These are phyloP conservation scores for Xylaria sp. DNA, from an alignment of 2,329 filamentous ascomycete species.

Conservation along the genomic window DNA sequence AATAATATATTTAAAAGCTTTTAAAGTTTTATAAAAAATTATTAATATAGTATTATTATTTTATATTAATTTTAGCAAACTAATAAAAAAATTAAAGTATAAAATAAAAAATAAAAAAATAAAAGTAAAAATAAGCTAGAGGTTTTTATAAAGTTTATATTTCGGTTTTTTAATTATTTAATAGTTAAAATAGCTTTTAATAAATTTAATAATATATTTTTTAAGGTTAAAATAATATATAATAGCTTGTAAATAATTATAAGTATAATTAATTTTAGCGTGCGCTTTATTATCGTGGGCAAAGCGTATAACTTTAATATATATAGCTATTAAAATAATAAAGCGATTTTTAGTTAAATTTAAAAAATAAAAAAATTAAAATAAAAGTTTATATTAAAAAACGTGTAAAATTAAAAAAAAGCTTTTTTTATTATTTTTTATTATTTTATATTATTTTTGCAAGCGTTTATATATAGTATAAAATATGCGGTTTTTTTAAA, in stretches of 20 bases:
- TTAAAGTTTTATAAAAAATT: slow-evolving; percentile 8
- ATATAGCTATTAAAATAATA: neutral
- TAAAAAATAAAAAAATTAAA: neutral
- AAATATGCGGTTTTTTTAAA: neutral
- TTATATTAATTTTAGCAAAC: neutral
- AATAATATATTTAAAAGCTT: slow-evolving; percentile 8
- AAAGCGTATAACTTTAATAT: neutral
- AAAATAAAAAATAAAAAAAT: neutral
- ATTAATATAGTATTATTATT: neutral
- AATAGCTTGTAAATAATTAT: slow-evolving; percentile 5
- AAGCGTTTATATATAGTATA: slow-evolving; percentile 9
- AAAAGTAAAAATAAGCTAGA: neutral
- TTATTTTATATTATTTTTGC: slow-evolving; percentile 3
- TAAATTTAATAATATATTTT: neutral
- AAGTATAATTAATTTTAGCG: neutral
- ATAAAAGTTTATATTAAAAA: slow-evolving; percentile 2
- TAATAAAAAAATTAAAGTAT: slow-evolving; percentile 6
- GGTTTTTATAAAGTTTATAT: neutral
- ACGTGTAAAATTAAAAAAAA: neutral
- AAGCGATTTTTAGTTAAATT: neutral
- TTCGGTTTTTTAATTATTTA: neutral
- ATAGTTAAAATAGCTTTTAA: neutral
- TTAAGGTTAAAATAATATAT: slow-evolving; percentile 1
- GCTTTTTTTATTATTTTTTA: neutral
- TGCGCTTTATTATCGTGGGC: too few species aligned